Conservation (phyloP, 2,329 filamentous ascomycete species). For the Beauveria varroae region DNA sequence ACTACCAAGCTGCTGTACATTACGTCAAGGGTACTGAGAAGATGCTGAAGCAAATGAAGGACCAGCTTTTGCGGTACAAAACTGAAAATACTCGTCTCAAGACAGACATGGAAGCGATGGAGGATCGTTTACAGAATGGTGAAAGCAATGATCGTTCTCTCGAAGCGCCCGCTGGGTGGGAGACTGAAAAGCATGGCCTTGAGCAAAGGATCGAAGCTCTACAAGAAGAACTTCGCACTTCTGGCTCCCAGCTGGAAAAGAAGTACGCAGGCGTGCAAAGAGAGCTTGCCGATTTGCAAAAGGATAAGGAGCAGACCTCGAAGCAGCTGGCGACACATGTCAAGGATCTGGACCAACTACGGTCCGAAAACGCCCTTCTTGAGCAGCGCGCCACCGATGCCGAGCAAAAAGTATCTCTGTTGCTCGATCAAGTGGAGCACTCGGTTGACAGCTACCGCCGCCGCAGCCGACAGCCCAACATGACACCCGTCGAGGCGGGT, state of each 20-base stretch:
- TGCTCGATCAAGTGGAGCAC: slow-evolving; percentile 88
- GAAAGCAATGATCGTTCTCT: slow-evolving; percentile 14
- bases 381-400: slow-evolving; percentile 83
- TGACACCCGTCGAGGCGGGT: slow-evolving; percentile 40
- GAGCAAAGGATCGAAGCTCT: slow-evolving; percentile 61
- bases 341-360: slow-evolving; percentile 70
- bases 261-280: slow-evolving; percentile 61
- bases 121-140: slow-evolving; percentile 37
- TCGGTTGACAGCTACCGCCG: slow-evolving; percentile 94
- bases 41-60: slow-evolving; percentile 98
- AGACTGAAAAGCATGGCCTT: slow-evolving; percentile 62
- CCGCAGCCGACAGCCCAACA: slow-evolving; percentile 53
- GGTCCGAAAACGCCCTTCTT: slow-evolving; percentile 71
- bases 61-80: slow-evolving; percentile 92
- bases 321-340: slow-evolving; percentile 52
- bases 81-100: slow-evolving; percentile 75
- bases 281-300: slow-evolving; percentile 58
- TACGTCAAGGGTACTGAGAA: slow-evolving; percentile 98
- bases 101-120: slow-evolving; percentile 65
- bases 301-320: slow-evolving; percentile 58
- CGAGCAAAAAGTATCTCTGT: slow-evolving; percentile 84
- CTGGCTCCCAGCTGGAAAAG: slow-evolving; percentile 60
- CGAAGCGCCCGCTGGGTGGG: slow-evolving; percentile 55
- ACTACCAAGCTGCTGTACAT: slow-evolving; percentile 95
- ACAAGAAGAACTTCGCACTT: slow-evolving; percentile 60